A percentile compares a stretch with the other conserved stretches of the same genome.
Conservation (phyloP, 352 stramenopile species). For the Pythium volutum region DNA sequence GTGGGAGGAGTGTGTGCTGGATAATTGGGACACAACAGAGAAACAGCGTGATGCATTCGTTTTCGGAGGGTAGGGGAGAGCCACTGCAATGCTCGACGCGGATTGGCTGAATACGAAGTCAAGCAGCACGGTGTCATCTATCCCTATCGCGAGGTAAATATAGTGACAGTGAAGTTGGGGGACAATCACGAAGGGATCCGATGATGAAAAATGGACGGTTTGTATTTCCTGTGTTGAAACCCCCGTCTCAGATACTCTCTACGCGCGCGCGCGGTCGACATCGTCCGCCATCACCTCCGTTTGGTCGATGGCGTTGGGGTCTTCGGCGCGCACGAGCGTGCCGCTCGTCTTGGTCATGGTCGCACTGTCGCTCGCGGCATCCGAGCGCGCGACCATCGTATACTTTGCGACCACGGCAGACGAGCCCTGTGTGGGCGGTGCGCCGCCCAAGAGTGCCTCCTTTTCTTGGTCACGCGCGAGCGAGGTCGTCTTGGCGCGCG, state of each 20-base stretch:
- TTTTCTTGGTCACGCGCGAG: not conserved
- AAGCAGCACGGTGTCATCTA: not conserved
- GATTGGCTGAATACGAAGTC: slow-evolving; percentile 2
- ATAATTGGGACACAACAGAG: slow-evolving; percentile 7
- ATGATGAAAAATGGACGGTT: too few relatives aligned
- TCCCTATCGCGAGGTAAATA: not conserved
- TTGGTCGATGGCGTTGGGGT: not conserved
- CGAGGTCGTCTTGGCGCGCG: slow-evolving; percentile 1
- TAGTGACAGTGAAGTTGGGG: slow-evolving; percentile 5
- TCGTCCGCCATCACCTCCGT: not conserved
- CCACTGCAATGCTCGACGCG: not conserved
- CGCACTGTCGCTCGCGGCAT: slow-evolving; percentile 8
- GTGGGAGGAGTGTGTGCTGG: not conserved
- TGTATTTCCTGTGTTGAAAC: not conserved
- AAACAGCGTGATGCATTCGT: not conserved
- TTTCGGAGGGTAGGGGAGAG: not conserved
- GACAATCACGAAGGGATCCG: not conserved
- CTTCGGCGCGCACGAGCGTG: slow-evolving; percentile 4
- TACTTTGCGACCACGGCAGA: slow-evolving; percentile 1
- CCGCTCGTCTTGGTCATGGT: slow-evolving; percentile 13
- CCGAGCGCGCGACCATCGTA: slow-evolving; percentile 8
- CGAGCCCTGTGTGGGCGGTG: not conserved
- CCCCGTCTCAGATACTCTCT: not conserved
- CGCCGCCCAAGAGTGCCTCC: not conserved
- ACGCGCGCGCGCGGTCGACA: not conserved